A percentile compares a stretch with the other conserved stretches of the same genome.
Conservation (phyloP, 345 rosid genomes). For the Salix exigua region DNA sequence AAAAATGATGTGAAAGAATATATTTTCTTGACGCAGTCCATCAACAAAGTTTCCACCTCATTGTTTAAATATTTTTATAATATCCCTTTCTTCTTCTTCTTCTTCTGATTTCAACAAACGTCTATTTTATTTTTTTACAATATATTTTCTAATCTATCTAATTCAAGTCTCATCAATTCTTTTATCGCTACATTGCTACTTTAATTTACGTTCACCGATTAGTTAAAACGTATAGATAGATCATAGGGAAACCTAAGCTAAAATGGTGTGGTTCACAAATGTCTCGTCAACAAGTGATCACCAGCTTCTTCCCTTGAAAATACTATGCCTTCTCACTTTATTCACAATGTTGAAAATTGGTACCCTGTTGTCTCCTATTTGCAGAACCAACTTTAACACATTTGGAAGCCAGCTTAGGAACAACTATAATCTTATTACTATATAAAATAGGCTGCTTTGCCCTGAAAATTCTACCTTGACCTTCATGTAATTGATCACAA, state of each 20-base stretch:
- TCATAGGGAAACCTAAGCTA: slow-evolving; percentile 22
- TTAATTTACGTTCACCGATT: slow-evolving; percentile 31
- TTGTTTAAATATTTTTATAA: too few species aligned
- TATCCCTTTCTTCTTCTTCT: too few species aligned
- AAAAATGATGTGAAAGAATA: too few species aligned
- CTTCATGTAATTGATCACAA: neutral
- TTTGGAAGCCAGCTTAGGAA: slow-evolving; percentile 16
- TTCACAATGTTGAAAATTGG: slow-evolving; percentile 15
- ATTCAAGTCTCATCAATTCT: neutral
- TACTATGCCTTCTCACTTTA: slow-evolving; percentile 23
- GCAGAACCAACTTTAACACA: neutral
- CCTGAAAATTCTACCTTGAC: neutral
- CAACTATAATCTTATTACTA: neutral
- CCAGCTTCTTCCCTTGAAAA: slow-evolving; percentile 9
- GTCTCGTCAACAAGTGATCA: slow-evolving; percentile 17
- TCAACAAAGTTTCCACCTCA: too few species aligned
- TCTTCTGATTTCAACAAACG: neutral
- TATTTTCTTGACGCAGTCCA: too few species aligned
- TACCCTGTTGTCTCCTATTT: neutral
- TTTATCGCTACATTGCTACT: slow-evolving; percentile 3
- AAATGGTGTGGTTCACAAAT: slow-evolving; percentile 22
- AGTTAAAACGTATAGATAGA: neutral
- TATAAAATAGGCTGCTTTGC: neutral
- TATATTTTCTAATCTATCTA: neutral
- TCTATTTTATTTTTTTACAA: too few species aligned